phyloP scores from a whole-genome alignment of 306 rosid species.

The Spatholobus suberectus region DNA sequence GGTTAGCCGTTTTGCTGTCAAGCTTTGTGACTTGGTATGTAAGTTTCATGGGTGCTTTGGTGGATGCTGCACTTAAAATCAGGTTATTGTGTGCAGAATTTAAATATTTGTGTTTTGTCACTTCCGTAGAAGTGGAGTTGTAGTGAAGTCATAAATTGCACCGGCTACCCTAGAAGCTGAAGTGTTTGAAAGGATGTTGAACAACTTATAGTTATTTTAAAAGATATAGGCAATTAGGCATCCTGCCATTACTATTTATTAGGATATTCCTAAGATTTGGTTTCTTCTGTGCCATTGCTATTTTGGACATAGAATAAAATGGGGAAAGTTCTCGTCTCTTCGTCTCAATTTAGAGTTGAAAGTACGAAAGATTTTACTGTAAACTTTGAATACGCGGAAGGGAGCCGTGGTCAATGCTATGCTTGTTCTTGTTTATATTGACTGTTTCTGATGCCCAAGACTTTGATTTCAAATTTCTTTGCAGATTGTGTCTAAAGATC shows the following conservation, averaged over 20 bases:
- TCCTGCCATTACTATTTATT: neutral
- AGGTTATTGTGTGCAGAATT: neutral
- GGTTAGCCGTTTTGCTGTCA: neutral
- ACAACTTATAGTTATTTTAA: neutral
- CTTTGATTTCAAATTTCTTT: conserved; percentile 40
- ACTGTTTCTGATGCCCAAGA: conserved; percentile 26
- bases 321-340: conserved; percentile 2
- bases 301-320: conserved; percentile 6
- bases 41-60: conserved; percentile 4
- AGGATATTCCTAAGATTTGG: conserved; percentile 11
- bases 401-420: conserved; percentile 11
- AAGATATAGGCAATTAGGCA: neutral
- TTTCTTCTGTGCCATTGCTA: conserved; percentile 2
- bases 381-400: neutral
- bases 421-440: conserved; percentile 26
- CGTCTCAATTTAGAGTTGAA: neutral
- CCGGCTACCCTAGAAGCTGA: neutral
- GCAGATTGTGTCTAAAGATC: conserved; percentile 92
- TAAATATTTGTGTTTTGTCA: neutral
- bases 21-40: neutral
- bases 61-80: neutral
- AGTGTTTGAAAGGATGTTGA: neutral
- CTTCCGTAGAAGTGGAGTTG: neutral
- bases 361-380: neutral
- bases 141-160: neutral